Base-by-base conservation (phyloP, 2,329 filamentous ascomycete genomes). In the Acephala macrosclerotiorum region DNA sequence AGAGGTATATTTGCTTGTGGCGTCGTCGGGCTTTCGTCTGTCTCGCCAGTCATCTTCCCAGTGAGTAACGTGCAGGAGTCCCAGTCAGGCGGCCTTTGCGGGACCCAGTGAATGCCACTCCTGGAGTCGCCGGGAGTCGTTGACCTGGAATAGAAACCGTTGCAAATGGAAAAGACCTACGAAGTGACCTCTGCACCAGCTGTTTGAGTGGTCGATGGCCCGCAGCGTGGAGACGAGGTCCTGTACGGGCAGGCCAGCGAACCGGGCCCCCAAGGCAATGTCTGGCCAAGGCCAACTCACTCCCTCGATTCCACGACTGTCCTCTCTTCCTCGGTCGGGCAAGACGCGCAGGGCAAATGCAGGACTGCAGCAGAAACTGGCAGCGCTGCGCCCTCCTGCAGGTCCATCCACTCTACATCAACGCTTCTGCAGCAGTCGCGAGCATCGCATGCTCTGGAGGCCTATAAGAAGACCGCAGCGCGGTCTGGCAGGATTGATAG, bases 391-490 rank as follows among this genome's bases (percentile, higher is more conserved):
- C 33, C 55, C 29, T 29, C 55, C 55, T 57, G 55, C 55, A 57
- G 35, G 55, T 40, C 45, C 45, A 49, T 11, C 20, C 40, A 42
- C 40, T 33, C 40, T 16, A 42, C 40, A 42, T 16, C 45, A n/a
- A 49, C 45, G n/a, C 45, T 49, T 22, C 45, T 49, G 53, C 53
- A 38, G 7, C 25, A 20, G 53, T 38, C 33, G 53, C 20, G 53
- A 55, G 16, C 26, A 57, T 38, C 36, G 53, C 53, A 35, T 57
- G n/a, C 36, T 11, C 53, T 36, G 14, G 58, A 72, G 69, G 60
- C 74, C 73, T 74, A 73, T 74, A 69, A 71, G 65, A 61, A 58
- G 59, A 56, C 56, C 29, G 65, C 57, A 60, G 61, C 59, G 29
- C 60, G 38, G n/a, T 49, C 20, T 11, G 22, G 49, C 11, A 33